phyloP scores from a whole-genome alignment of 495 filamentous ascomycete species.

The Elasticomyces elasticus region DNA sequence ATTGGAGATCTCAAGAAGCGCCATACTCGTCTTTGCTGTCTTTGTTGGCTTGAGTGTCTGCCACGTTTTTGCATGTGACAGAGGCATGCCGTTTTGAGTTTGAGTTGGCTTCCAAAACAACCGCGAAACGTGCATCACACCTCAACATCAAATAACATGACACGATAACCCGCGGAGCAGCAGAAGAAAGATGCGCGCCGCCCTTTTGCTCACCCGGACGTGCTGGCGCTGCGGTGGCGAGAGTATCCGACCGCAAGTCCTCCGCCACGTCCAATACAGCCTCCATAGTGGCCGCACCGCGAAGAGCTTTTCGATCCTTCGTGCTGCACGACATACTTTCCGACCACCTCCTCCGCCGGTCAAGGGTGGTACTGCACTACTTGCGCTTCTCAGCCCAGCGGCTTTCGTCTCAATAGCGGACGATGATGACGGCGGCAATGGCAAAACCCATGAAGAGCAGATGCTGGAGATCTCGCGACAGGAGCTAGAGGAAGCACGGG shows the following conservation, averaged over 20 bases:
- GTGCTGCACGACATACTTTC: slow-evolving; percentile 12
- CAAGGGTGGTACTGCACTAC: slow-evolving; percentile 33
- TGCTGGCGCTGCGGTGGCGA: slow-evolving; percentile 13
- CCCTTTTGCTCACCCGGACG: slow-evolving; percentile 13
- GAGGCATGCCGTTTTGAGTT: too few species aligned
- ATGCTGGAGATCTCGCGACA: slow-evolving; percentile 74
- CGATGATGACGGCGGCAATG: slow-evolving; percentile 37
- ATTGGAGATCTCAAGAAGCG: too few species aligned
- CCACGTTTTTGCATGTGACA: too few species aligned
- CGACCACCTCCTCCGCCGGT: slow-evolving; percentile 24
- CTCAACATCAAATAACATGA: too few species aligned
- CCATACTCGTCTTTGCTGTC: too few species aligned
- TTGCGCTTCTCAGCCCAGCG: slow-evolving; percentile 48
- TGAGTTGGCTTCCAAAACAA: too few species aligned
- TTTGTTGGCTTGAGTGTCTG: too few species aligned
- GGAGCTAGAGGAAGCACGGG: slow-evolving; percentile 55
- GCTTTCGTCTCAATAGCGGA: slow-evolving; percentile 68
- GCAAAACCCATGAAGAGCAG: slow-evolving; percentile 65
- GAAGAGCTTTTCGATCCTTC: slow-evolving; percentile 11
- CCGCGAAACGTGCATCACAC: too few species aligned
- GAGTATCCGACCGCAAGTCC: slow-evolving; percentile 12
- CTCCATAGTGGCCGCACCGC: slow-evolving; percentile 6
- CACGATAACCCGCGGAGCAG: too few species aligned
- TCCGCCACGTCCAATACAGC: slow-evolving; percentile 14
- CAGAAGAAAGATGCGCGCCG: slow-evolving; percentile 23